These are phyloP conservation scores for Sclerotinia minor DNA, from an alignment of 2,329 filamentous ascomycete genomes.

Conservation along the genomic window DNA sequence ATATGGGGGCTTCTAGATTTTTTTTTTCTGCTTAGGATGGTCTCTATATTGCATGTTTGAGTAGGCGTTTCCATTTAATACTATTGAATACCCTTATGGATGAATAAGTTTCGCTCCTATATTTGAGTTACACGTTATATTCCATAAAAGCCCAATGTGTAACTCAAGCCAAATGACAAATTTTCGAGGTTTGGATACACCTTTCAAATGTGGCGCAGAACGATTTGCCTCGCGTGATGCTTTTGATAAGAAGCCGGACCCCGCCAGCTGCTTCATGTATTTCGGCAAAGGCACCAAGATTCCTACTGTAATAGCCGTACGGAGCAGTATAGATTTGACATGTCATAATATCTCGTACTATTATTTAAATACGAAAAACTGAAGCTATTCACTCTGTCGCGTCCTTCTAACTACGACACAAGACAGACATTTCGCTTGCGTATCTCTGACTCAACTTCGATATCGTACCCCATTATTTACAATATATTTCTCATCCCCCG, in stretches of 20 bases:
- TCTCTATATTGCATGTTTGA: conserved; percentile 24
- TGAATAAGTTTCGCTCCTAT: conserved; percentile 4
- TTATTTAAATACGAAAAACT: neutral
- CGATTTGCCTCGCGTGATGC: conserved; percentile 1
- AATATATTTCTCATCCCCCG: neutral
- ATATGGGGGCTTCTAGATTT: conserved; percentile 24
- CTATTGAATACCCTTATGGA: conserved; percentile 25
- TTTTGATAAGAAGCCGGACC: conserved; percentile 21
- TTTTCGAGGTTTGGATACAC: neutral
- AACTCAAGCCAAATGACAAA: neutral
- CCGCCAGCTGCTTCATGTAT: conserved; percentile 7
- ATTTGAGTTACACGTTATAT: neutral
- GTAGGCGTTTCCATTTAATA: conserved; percentile 23
- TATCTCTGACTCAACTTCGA: neutral
- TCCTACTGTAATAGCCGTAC: neutral
- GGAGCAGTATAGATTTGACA: neutral
- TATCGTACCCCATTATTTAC: neutral
- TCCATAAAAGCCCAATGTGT: neutral
- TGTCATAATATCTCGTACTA: neutral
- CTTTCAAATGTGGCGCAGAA: neutral
- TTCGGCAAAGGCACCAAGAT: conserved; percentile 5
- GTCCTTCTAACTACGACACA: neutral
- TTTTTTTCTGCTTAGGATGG: conserved; percentile 3
- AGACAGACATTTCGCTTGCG: neutral
- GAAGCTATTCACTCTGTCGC: neutral